Evolutionary conservation across 2,329 filamentous ascomycete genomes (phyloP).

Genomic region (Penicillium aurantiogriseum): DNA sequence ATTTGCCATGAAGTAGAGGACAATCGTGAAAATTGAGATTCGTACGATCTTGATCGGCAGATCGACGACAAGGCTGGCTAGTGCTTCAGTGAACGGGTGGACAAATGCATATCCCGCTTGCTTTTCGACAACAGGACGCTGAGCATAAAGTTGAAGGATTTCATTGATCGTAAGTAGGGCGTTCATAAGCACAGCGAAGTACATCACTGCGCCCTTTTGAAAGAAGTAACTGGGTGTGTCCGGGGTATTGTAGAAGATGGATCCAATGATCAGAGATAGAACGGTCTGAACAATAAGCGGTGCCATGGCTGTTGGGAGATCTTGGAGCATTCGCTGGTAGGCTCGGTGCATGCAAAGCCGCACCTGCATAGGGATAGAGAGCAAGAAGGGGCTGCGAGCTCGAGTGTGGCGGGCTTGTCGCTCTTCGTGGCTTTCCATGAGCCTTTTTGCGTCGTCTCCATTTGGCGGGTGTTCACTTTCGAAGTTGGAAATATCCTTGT

Average conservation of each 20-base stretch:
- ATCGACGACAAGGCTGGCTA: constrained; percentile 22
- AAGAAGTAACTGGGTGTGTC: constrained; percentile 67
- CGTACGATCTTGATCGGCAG: constrained; percentile 76
- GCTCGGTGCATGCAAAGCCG: constrained; percentile 76
- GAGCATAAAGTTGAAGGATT: constrained; percentile 43
- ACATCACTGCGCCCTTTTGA: constrained; percentile 71
- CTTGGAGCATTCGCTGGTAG: constrained; percentile 69
- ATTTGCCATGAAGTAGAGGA: constrained; percentile 83
- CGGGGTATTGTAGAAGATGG: constrained; percentile 75
- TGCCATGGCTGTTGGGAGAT: constrained; percentile 68
- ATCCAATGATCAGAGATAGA: constrained; percentile 73
- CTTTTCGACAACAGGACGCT: constrained; percentile 30
- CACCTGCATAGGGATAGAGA: constrained; percentile 73
- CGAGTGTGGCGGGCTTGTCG: constrained; percentile 49
- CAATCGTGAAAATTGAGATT: constrained; percentile 70
- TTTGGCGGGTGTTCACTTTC: constrained; percentile 37
- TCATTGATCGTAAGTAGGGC: constrained; percentile 59
- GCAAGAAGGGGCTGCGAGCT: constrained; percentile 62
- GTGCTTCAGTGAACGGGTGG: constrained; percentile 24
- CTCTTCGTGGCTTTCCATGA: constrained; percentile 35
- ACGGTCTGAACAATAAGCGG: constrained; percentile 63
- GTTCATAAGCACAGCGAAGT: constrained; percentile 84
- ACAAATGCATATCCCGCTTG: constrained; percentile 32
- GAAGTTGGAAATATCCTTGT: constrained; percentile 40
- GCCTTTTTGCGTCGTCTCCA: constrained; percentile 28